Percentiles rank a stretch among this genome's conserved stretches.
These are phyloP conservation scores for Gynandropsis gynandra DNA, from an alignment of 345 rosid species.

Conservation along the genomic window DNA sequence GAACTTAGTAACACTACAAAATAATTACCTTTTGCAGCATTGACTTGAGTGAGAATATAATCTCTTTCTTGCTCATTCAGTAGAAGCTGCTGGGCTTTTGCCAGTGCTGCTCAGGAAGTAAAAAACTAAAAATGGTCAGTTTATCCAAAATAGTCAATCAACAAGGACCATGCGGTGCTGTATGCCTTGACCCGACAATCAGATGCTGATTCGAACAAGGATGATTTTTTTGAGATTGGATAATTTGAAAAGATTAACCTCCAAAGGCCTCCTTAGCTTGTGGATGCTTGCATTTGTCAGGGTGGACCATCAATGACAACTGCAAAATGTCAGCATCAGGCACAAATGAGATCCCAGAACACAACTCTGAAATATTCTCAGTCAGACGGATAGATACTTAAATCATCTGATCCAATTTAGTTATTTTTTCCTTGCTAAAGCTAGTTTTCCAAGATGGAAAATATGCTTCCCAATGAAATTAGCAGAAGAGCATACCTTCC, in stretches of 20 bases:
- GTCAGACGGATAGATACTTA: background rate
- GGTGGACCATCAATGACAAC: slow-evolving; percentile 92
- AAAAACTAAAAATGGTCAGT: slow-evolving; percentile 16
- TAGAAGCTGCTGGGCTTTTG: slow-evolving; percentile 85
- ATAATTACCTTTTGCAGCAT: slow-evolving; percentile 72
- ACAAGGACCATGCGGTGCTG: background rate
- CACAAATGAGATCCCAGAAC: slow-evolving; percentile 4
- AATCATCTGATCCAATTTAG: background rate
- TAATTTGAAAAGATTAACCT: slow-evolving; percentile 35
- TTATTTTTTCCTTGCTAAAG: background rate
- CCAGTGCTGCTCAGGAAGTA: slow-evolving; percentile 58
- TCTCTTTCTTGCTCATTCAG: slow-evolving; percentile 84
- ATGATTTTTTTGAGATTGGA: background rate
- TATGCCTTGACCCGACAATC: slow-evolving; percentile 4
- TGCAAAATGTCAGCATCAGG: slow-evolving; percentile 24
- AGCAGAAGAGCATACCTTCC: slow-evolving; percentile 50
- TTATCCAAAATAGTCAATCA: background rate
- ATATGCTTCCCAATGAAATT: background rate
- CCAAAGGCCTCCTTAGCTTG: slow-evolving; percentile 97
- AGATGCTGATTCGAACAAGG: background rate
- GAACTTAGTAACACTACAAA: slow-evolving; percentile 3
- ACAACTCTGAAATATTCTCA: background rate
- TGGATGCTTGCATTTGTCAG: slow-evolving; percentile 98
- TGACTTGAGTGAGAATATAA: slow-evolving; percentile 76
- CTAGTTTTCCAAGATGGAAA: background rate